Base-by-base conservation (phyloP, 352 stramenopile genomes). In the Peronospora farinosa region DNA sequence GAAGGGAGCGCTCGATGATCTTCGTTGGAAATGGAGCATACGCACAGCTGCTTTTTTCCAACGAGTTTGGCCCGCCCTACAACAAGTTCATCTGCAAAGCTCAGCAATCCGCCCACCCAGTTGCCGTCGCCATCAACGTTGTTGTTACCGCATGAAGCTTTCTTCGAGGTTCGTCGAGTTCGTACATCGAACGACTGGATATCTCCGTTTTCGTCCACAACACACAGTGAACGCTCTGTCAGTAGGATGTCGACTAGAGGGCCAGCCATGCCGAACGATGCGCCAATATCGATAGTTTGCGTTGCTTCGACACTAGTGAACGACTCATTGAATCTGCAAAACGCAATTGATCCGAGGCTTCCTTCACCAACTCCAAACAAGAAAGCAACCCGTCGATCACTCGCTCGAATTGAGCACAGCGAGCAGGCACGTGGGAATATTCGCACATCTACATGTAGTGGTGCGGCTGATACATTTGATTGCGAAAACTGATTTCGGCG, bases 1-100 rank as follows among this genome's bases (percentile, higher is more conserved):
- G 47, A 45, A 7, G 69, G 67, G 1, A 80, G 27, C 3, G 32
- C 43, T n/a, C 65, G 58, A 35, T 67, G 48, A 27, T 83, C 67
- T 35, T 78, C 63, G 44, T 43, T 62, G 9, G 56, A 67, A 38
- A 70, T 49, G 11, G 27, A 48, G n/a, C 15, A 15, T 7, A 63
- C 0, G 6, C n/a, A 28, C 11, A 65, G 6, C 23, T 3, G 40
- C 16, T 19, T 50, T 16, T 33, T 47, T 19, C 27, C 7, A 3
- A 42, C 36, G 7, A 68, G 0, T 2, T 15, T 33, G 5, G 44
- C 21, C 4, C 57, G 46, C 0, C 44, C 57, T 10, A 71, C 19
- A 0, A 60, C 49, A 7, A 67, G 49, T 13, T 63, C 58, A 10
- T 68, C 63, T 9, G 49, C 51, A 10, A 65, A 53, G 39, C 37